Evolutionary conservation across 371 early-diverging fungal genomes (phyloP).

Genomic region (Zychaea mexicana): DNA sequence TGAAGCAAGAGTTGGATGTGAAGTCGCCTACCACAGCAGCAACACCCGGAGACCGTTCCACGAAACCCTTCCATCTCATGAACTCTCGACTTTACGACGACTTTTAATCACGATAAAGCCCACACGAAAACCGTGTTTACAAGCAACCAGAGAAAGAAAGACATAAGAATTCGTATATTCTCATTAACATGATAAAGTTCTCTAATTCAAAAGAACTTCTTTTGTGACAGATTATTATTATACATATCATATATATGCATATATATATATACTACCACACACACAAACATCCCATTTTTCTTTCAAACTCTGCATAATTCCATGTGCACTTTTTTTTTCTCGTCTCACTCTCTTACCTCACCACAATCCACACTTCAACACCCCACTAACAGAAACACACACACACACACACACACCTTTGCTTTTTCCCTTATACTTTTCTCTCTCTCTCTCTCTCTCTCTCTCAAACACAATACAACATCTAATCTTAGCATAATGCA

Average conservation of each 20-base stretch:
- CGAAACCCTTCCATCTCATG: conserved; percentile 42
- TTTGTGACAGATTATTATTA: no score
- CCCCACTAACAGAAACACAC: no score
- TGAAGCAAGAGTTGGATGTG: conserved; percentile 15
- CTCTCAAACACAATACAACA: background rate
- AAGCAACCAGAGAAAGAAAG: no score
- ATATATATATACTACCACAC: no score
- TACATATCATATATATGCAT: no score
- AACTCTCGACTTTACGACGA: conserved; percentile 40
- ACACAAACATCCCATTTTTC: no score
- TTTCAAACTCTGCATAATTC: background rate
- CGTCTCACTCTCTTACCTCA: background rate
- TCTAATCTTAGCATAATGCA: background rate
- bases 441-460: background rate
- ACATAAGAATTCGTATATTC: no score
- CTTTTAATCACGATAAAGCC: conserved; percentile 16
- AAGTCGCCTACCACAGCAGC: conserved; percentile 5
- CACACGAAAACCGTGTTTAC: no score
- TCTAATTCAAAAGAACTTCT: no score
- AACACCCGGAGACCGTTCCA: conserved; percentile 13
- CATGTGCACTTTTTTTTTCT: background rate
- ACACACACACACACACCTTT: background rate
- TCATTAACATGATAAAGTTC: no score
- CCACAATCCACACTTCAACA: no score
- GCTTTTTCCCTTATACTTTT: background rate